These are phyloP conservation scores for Angophora floribunda DNA, from an alignment of 345 rosid genomes.

Conservation along the genomic window DNA sequence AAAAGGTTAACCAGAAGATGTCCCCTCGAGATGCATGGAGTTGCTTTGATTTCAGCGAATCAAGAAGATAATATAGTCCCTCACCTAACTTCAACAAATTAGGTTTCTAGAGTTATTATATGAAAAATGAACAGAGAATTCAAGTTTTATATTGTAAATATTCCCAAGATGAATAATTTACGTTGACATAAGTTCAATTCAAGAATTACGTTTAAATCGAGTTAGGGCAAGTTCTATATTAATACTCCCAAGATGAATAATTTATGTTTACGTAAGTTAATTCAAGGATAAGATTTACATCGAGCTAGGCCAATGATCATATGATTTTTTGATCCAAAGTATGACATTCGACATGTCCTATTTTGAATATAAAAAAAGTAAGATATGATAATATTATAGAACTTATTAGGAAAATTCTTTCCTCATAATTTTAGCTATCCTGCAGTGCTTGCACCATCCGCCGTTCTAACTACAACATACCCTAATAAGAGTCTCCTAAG, in stretches of 20 bases:
- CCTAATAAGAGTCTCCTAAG: neutral
- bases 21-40: neutral
- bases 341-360: accelerated
- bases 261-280: neutral
- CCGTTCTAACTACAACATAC: too few relatives aligned
- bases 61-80: neutral
- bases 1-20: neutral
- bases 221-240: neutral
- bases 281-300: neutral
- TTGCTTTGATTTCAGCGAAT: neutral
- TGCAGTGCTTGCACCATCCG: too few relatives aligned
- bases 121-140: neutral
- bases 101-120: neutral
- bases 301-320: neutral
- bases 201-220: neutral
- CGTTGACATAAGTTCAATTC: neutral
- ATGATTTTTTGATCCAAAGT: neutral
- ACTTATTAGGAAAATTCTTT: too few relatives aligned
- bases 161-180: neutral
- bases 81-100: neutral
- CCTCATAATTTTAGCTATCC: accelerated
- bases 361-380: neutral
- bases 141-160: neutral
- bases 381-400: accelerated
- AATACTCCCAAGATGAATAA: too few relatives aligned